Percentiles rank a stretch among this genome's conserved stretches.
phyloP scores from a whole-genome alignment of 2,329 filamentous ascomycete genomes.

The Magnaporthales sp. region DNA sequence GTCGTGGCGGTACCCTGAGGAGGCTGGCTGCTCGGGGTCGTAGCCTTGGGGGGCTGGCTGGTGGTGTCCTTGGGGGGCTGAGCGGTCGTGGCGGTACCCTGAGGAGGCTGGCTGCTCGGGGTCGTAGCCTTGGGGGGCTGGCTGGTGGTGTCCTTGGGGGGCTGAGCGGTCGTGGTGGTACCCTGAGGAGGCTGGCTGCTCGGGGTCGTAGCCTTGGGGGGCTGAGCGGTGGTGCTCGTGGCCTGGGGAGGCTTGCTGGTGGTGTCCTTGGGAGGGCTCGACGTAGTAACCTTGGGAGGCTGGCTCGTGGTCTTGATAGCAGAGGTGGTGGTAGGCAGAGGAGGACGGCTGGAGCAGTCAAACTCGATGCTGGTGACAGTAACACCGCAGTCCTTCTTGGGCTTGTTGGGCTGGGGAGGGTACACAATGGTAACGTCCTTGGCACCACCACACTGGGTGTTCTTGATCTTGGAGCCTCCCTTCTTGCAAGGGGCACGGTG shows the following conservation, averaged over 20 bases:
- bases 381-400: slow-evolving; percentile 56
- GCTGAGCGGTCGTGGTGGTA: slow-evolving; percentile 6
- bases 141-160: slow-evolving; percentile 7
- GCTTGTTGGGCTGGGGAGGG: slow-evolving; percentile 47
- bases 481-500: slow-evolving; percentile 61
- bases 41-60: slow-evolving; percentile 6
- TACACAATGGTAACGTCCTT: slow-evolving; percentile 67
- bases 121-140: slow-evolving; percentile 9
- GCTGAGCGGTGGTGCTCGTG: slow-evolving; percentile 7
- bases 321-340: slow-evolving; percentile 8
- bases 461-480: slow-evolving; percentile 62
- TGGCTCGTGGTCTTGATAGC: slow-evolving; percentile 8
- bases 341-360: slow-evolving; percentile 45
- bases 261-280: slow-evolving; percentile 6
- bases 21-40: background rate
- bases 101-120: slow-evolving; percentile 7
- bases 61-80: slow-evolving; percentile 5
- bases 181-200: slow-evolving; percentile 7
- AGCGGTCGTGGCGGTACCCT: slow-evolving; percentile 6
- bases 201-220: slow-evolving; percentile 9
- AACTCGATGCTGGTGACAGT: slow-evolving; percentile 68
- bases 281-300: slow-evolving; percentile 7
- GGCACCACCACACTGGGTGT: slow-evolving; percentile 89
- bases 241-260: slow-evolving; percentile 7
- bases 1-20: slow-evolving; percentile 11